These are phyloP conservation scores for Cercospora sesami DNA, from an alignment of 2,329 filamentous ascomycete species.

Conservation along the genomic window DNA sequence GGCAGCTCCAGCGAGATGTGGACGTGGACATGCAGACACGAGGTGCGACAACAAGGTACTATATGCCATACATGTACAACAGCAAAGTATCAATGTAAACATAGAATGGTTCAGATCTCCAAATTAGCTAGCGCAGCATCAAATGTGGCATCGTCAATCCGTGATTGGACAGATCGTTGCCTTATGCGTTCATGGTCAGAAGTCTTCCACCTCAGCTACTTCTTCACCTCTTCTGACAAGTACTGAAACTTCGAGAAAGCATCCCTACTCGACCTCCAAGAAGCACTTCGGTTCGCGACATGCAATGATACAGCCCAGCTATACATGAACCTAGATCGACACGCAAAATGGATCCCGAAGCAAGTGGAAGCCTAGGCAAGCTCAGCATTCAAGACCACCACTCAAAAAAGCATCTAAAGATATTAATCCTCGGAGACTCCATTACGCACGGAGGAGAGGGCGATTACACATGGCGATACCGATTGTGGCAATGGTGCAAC, in stretches of 20 bases:
- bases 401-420: slow-evolving; percentile 12
- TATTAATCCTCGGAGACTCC: slow-evolving; percentile 32
- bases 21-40: background rate
- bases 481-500: slow-evolving; percentile 45
- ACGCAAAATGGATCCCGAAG: background rate
- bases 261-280: background rate
- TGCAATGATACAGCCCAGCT: background rate
- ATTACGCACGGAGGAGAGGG: slow-evolving; percentile 39
- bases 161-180: slow-evolving; percentile 13
- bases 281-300: background rate
- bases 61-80: background rate
- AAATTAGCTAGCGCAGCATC: background rate
- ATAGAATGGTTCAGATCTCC: background rate
- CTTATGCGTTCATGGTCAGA: slow-evolving; percentile 6
- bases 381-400: background rate
- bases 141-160: background rate
- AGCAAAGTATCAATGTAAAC: background rate
- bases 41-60: background rate
- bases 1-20: background rate
- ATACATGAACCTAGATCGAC: background rate
- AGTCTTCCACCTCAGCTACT: background rate
- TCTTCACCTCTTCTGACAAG: background rate
- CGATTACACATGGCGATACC: slow-evolving; percentile 49
- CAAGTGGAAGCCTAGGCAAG: background rate
- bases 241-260: background rate